Base-by-base conservation (phyloP, 1,284 basidiomycete genomes). In the Hemileia vastatrix region DNA sequence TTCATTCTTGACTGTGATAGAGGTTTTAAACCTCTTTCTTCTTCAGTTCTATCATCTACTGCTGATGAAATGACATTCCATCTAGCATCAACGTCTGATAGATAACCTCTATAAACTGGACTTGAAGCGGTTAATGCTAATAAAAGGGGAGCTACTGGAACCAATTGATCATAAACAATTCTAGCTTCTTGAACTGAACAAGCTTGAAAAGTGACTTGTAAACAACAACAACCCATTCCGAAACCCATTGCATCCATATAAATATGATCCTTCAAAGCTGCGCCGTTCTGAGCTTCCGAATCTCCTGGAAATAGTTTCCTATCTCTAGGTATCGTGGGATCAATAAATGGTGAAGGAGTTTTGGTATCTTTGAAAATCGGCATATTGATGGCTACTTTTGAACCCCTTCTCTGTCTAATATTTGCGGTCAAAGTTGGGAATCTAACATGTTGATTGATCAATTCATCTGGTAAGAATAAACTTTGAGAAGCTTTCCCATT, bases 241-340 rank as follows among this genome's bases (percentile, higher is more conserved):
- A 99, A 99, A 23, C 93, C 94, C 95, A 97, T 97, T 1, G 95
- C 93, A 77, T 99, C 95, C 81, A 98, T 84, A 77, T 98, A 98
- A 69, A 99, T 92, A 77, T 97, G 92, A 76, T 94, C 86, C 11
- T 81, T 80, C 54, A 88, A 80, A 8, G 92, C 93, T 8, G 90
- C 90, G 3, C 90, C 91, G 63, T 84, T 80, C 75, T 86, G 87
- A 1, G 92, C 92, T 80, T 94, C 91, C 85, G 74, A 21, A 49
- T 94, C 92, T 72, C 91, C 90, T 8, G 84, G 79, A 71, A 88
- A 94, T 33, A 88, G 76, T 48, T 81, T 77, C 56, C 92, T 83
- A 63, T 91, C 82, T 83, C 85, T 89, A 33, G 90, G 90, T 66
- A 95, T 87, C 23, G 86, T 85, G 8, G 88, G 87, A 72, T 96